Evolutionary conservation across 345 rosid genomes (phyloP).

Genomic region (Psidium guajava): DNA sequence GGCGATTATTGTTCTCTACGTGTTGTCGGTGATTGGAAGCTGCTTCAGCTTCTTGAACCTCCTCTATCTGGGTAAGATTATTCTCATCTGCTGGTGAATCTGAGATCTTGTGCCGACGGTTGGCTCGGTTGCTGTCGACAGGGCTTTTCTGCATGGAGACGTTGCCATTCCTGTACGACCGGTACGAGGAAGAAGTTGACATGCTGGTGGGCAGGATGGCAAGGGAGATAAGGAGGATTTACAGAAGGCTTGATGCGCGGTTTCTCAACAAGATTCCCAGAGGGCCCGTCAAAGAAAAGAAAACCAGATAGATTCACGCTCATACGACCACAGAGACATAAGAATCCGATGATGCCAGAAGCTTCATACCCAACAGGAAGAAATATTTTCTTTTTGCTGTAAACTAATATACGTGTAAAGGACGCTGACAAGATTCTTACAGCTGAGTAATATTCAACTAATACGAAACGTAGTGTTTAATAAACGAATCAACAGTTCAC

Average conservation of each 20-base stretch:
- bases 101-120: background rate
- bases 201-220: constrained; percentile 16
- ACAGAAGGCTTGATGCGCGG: no score
- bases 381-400: background rate
- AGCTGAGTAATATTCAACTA: background rate
- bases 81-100: background rate
- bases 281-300: no score
- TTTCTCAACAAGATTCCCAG: no score
- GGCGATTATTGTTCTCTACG: constrained; percentile 29
- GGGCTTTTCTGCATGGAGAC: constrained; percentile 36
- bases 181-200: constrained; percentile 59
- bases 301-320: no score
- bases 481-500: background rate
- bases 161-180: constrained; percentile 56
- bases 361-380: background rate
- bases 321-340: no score
- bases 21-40: constrained; percentile 61
- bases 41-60: constrained; percentile 69
- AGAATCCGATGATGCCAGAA: no score
- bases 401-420: background rate
- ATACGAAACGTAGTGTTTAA: background rate
- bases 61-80: constrained; percentile 49
- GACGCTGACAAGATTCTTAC: background rate
- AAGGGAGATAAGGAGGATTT: constrained; percentile 4
- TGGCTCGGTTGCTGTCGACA: background rate